These are phyloP conservation scores for Xylaria bambusicola DNA, from an alignment of 495 filamentous ascomycete genomes.

Conservation along the genomic window DNA sequence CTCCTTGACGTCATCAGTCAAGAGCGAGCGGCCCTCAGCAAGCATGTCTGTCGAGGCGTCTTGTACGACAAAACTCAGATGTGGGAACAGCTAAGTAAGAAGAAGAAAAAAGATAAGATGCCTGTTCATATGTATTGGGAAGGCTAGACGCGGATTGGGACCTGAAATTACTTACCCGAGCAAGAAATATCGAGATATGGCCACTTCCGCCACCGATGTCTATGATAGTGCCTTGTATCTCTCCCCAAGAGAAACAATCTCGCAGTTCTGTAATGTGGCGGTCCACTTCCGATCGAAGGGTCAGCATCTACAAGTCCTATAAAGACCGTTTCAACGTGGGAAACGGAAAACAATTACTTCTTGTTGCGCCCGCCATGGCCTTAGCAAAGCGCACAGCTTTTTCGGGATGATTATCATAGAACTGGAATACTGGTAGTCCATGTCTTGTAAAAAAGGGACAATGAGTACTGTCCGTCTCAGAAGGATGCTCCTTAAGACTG, in stretches of 20 bases:
- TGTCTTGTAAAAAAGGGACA: conserved; percentile 26
- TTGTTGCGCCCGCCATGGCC: too few species aligned
- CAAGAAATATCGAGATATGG: conserved; percentile 21
- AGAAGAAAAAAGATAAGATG: background rate
- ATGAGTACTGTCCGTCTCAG: conserved; percentile 7
- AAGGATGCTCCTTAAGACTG: conserved; percentile 15
- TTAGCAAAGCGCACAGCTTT: conserved; percentile 22
- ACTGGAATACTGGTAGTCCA: conserved; percentile 29
- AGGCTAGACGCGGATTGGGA: background rate
- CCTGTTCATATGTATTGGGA: too few species aligned
- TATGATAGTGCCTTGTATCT: conserved; percentile 25
- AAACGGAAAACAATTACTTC: conserved; percentile 12
- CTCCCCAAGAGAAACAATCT: conserved; percentile 26
- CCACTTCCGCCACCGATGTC: conserved; percentile 27
- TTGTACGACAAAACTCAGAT: conserved; percentile 29
- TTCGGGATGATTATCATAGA: conserved; percentile 28
- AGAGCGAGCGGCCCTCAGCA: conserved; percentile 17
- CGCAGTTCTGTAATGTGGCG: conserved; percentile 14
- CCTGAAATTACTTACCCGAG: conserved; percentile 18
- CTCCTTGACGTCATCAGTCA: background rate
- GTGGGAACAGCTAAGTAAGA: conserved; percentile 22
- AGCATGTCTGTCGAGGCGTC: conserved; percentile 23
- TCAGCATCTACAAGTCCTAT: background rate
- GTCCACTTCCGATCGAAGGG: background rate
- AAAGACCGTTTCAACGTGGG: background rate